Base-by-base conservation (phyloP, 2,329 filamentous ascomycete species). In the Penicillium nordicum region DNA sequence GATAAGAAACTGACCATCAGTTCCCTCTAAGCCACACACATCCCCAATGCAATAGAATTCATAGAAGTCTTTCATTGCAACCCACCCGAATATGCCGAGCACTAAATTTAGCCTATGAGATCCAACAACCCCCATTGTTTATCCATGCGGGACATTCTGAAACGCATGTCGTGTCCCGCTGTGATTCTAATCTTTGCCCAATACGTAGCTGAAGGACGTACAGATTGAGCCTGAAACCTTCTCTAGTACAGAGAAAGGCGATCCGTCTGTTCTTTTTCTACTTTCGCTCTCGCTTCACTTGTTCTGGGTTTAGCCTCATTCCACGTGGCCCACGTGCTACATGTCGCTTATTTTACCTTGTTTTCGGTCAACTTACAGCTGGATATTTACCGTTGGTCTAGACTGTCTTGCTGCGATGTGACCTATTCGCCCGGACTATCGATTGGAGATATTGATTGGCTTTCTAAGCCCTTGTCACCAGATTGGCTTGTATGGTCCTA, bases 261-360 rank as follows among this genome's bases (percentile, higher is more conserved):
- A 50, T 12, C 23, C 3, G 18, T 41, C 25, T 40, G 25, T 49
- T 27, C 25, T 41, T 51, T 32, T 44, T 42, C 21, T n/a, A 27
- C 30, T 11, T 23, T 30, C 27, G 11, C 36, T 21, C 43, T 38
- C 34, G 16, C 47, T 56, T 42, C n/a, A 16, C 11, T 44, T 37
- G 32, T 50, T 50, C 47, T 30, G 25, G 16, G 40, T 25, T 51
- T 55, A 42, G 42, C 48, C 50, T 42, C 48, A 43, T 52, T 40
- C 62, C 63, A 66, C 63, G 63, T 66, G 63, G 61, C 46, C 57
- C 61, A 63, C 63, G 58, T 66, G 62, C 57, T 58, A 53, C 53
- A 60, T 40, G 42, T 65, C 63, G 63, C 62, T 56, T 66, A 62
- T 55, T 42, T 50, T 60, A 47, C 41, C 63, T 63, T 21, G 32